Evolutionary conservation across 2,329 filamentous ascomycete species (phyloP).

Genomic region (Alternaria arbusti): DNA sequence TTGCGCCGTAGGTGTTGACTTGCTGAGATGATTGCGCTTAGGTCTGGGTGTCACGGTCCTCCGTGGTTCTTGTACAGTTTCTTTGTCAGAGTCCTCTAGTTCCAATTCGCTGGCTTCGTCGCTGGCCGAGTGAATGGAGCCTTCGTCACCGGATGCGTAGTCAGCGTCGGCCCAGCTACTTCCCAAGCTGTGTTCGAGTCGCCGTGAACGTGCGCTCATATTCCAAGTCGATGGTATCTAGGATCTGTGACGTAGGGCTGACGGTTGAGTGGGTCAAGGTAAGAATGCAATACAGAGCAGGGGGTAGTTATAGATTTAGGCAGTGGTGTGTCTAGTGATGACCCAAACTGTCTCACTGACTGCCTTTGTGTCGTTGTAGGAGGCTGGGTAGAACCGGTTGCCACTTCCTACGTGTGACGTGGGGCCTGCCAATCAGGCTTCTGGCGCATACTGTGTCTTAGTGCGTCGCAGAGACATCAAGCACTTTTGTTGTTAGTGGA

Average conservation of each 20-base stretch:
- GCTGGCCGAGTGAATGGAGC: constrained; percentile 34
- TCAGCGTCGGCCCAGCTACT: constrained; percentile 45
- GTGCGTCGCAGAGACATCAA: constrained; percentile 4
- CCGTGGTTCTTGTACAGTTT: constrained; percentile 18
- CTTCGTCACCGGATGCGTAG: constrained; percentile 34
- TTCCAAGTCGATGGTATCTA: neutral
- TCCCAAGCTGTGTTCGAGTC: constrained; percentile 35
- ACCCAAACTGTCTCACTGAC: neutral
- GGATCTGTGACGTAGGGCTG: neutral
- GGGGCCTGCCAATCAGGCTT: constrained; percentile 34
- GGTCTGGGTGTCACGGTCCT: constrained; percentile 18
- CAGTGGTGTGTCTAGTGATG: neutral
- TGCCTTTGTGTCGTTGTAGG: constrained; percentile 14
- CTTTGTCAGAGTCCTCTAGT: constrained; percentile 28
- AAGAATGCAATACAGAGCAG: neutral
- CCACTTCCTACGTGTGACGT: constrained; percentile 39
- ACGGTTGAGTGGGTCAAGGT: neutral
- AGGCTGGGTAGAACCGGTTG: constrained; percentile 29
- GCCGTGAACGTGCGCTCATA: constrained; percentile 28
- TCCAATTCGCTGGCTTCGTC: constrained; percentile 36
- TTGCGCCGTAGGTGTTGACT: constrained; percentile 11
- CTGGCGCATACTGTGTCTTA: constrained; percentile 1
- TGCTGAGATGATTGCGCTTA: constrained; percentile 20
- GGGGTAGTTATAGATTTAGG: neutral
- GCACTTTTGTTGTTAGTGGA: neutral